Evolutionary conservation across 1,139 yeast species (phyloP), one percentile per base, ranked within the genome.

Genomic region (Nakaseomyces kungkrabaensis): DNA sequence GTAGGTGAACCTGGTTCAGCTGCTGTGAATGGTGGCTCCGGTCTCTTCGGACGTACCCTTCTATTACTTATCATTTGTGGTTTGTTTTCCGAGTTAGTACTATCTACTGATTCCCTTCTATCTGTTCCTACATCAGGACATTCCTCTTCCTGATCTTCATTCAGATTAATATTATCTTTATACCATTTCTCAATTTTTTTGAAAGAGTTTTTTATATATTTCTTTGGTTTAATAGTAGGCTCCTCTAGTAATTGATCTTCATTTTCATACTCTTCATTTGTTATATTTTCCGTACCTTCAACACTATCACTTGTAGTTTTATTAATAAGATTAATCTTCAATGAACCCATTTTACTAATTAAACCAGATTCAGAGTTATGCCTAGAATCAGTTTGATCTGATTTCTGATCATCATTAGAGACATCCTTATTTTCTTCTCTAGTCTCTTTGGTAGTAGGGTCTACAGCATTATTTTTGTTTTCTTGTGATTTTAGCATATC

Each of bases 131-230:
- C 37, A 34, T 43, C 45, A 27, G 25, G 48, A 26, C 44, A 38
- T 5, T 51, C 50, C 24, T 44, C 37, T 8, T 50, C 49, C 5
- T 27, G n/a, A 4, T 29, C 44, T 22, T 50, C 55, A 37, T 50
- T 54, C 5, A 43, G 50, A 13, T 51, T 52, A 0, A 63, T 72
- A n/a, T 72, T 75, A 48, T 77, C 81, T 50, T 75, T 78, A 57
- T 83, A 83, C 88, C 90, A 82, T 54, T 77, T 81, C 1, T 85
- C 86, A n/a, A 84, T 67, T 57, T 78, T 82, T 52, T 74, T 77
- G 47, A 82, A 65, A 0, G 85, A 77, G 47, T 65, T 68, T 4
- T 75, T 59, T 9, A 74, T 62, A n/a, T 66, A 66, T 45, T 67
- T 70, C 50, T 65, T 60, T 1, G 70, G 59, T 7, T 63, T 62